These are phyloP conservation scores for Colletotrichum incanum DNA, from an alignment of 2,329 filamentous ascomycete species.

Conservation along the genomic window DNA sequence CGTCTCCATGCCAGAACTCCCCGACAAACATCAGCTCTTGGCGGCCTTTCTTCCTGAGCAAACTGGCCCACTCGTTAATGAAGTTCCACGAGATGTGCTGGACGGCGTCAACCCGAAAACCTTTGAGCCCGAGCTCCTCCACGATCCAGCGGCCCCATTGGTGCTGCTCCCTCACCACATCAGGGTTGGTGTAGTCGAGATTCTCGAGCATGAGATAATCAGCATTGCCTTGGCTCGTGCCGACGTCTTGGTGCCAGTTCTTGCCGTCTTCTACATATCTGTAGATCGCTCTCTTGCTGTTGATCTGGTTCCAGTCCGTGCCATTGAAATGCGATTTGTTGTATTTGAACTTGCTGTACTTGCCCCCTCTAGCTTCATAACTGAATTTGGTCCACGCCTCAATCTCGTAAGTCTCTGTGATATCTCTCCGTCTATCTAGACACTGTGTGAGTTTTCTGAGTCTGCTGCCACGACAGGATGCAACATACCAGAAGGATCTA, in stretches of 20 bases:
- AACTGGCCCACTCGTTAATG: constrained; percentile 33
- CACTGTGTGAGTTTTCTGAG: neutral
- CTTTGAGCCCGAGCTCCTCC: constrained; percentile 28
- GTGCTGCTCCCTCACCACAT: constrained; percentile 34
- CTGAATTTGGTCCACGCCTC: constrained; percentile 39
- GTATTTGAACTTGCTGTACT: constrained; percentile 40
- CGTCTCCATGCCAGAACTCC: constrained; percentile 41
- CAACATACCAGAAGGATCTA: constrained; percentile 28
- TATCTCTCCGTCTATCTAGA: constrained; percentile 36
- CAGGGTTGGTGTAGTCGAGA: constrained; percentile 38
- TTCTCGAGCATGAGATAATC: constrained; percentile 42
- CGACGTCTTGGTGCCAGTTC: constrained; percentile 42
- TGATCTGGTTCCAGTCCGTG: constrained; percentile 40
- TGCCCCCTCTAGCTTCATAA: constrained; percentile 34
- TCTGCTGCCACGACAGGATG: neutral
- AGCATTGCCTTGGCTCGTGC: constrained; percentile 33
- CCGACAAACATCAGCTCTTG: constrained; percentile 39
- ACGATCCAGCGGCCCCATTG: constrained; percentile 41
- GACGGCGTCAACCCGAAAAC: constrained; percentile 39
- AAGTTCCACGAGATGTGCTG: constrained; percentile 43
- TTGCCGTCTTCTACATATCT: constrained; percentile 37
- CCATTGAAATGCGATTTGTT: constrained; percentile 42
- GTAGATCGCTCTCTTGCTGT: constrained; percentile 38
- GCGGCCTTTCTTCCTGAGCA: constrained; percentile 17
- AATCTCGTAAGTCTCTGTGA: constrained; percentile 36